Base-by-base conservation (phyloP, 2,329 filamentous ascomycete genomes). In the Torrubiella hemipterigena region DNA sequence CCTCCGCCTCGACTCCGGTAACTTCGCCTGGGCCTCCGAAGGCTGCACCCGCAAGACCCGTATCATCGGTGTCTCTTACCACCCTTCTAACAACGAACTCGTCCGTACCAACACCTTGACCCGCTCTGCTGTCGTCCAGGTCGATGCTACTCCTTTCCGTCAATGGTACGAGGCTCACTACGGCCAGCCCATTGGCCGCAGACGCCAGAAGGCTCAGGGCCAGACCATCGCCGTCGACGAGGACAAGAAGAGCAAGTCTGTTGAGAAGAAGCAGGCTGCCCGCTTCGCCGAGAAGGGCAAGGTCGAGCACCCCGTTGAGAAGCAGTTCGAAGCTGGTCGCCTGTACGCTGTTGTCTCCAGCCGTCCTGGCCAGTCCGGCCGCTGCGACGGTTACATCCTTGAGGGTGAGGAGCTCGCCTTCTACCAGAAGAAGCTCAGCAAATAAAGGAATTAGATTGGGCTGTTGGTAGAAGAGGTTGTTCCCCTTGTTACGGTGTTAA, bases 131-230 rank as follows among this genome's bases (percentile, higher is more conserved):
- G 84, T 98, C 58, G 84, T 98, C 63, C 91, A 98, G 76, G 73
- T 98, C 68, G 91, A 98, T 67, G 91, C 93, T 54, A 85, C 91
- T 44, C 91, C 91, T 50, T 98, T 98, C 84, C 77, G 91, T 64
- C 89, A 96, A 73, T 98, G 91, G 91, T 98, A 93, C 71, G 91
- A 98, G 79, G 85, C 91, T 51, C 91, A 98, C 81, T 98, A 98
- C 77, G 91, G 91, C 60, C 75, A 84, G 66, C 53, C 72, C 53
- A 61, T 98, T 44, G 91, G 91, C 63, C 83, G 87, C 55, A 81
- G 81, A 68, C 84, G 87, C 69, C 86, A 94, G 73, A 73, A 79
- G 63, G 87, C 93, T 67, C 67, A 63, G 58, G 55, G 55, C 36
- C 63, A 69, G 53, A 69, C 69, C 52, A 73, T 75, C 60, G 60